These are phyloP conservation scores for Axilococcus clingmanii DNA, from an alignment of 139 green algal genomes.

Conservation along the genomic window DNA sequence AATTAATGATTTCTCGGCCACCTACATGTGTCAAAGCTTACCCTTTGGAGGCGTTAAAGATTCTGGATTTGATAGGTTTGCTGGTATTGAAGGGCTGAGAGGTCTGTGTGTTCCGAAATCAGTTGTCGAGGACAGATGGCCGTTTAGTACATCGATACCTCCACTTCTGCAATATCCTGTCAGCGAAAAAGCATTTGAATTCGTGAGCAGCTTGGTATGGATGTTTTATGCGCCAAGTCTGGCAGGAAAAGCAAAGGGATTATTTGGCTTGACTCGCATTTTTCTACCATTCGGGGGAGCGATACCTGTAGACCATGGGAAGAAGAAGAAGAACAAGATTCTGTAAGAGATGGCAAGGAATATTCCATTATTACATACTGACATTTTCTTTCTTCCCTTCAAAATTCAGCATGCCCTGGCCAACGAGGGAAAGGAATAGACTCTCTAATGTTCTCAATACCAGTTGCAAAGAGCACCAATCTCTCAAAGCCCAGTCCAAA, in stretches of 20 bases:
- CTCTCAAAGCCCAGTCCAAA: conserved; percentile 99
- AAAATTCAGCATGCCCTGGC: conserved; percentile 76
- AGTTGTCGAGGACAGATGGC: conserved; percentile 69
- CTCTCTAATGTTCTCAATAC: conserved; percentile 99
- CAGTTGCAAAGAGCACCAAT: conserved; percentile 93
- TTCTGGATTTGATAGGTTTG: conserved; percentile 91
- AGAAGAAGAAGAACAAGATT: background rate
- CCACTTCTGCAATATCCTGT: conserved; percentile 75
- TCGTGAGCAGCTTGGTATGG: conserved; percentile 60
- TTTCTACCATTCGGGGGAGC: conserved; percentile 11
- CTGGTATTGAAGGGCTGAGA: conserved; percentile 86
- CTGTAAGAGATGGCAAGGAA: background rate
- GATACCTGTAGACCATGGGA: background rate
- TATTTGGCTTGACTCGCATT: conserved; percentile 10
- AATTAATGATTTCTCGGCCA: conserved; percentile 95
- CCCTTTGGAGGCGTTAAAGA: conserved; percentile 97
- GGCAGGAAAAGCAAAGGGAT: conserved; percentile 16
- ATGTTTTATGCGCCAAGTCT: conserved; percentile 78
- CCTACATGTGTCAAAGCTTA: conserved; percentile 97
- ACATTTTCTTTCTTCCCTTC: background rate
- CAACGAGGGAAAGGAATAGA: conserved; percentile 97
- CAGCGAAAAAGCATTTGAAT: conserved; percentile 46
- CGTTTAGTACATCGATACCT: conserved; percentile 81
- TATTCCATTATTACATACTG: background rate
- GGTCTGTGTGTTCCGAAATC: conserved; percentile 77